Base-by-base conservation (phyloP, 2,329 filamentous ascomycete species). In the Colletotrichum lupini region DNA sequence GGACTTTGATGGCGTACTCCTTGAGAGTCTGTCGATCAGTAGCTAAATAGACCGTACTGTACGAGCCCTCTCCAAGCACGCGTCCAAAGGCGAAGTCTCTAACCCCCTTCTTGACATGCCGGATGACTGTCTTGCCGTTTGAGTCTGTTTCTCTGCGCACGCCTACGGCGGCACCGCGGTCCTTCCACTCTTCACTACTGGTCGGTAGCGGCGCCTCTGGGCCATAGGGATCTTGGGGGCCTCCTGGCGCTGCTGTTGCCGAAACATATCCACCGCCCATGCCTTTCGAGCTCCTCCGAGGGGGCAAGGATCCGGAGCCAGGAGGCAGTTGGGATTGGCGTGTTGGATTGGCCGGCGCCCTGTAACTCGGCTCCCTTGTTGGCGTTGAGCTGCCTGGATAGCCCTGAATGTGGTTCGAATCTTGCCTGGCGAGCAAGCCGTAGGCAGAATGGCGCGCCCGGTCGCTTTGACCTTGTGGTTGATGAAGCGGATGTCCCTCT, bases 1-100 rank as follows among this genome's bases (percentile, higher is more conserved):
- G 90, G 19, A 99, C 96, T 82, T 99, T 99, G 84, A 99, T 95
- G 30, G 97, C 97, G 80, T 98, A 98, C 82, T 99, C 96, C 79
- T 97, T 97, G 71, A 97, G 86, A 1, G 95, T 98, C 82, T 98
- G 95, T 74, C 96, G 92, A 82, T 99, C 97, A 4, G 95, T 98
- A 49, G 95, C 97, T 65, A 97, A 91, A 76, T 97, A 91, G 49
- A 99, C 97, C 9, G 95, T 98, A 80, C 96, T 98, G 88, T 99
- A 99, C 6, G 97, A 99, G 30, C 97, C 97, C 83, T 99, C 97
- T 71, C 97, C 97, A 2, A 99, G 87, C 2, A 96, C 92, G 67
- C 94, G 90, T 28, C 95, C 95, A 83, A 99, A 99, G 49, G 92
- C 93, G 83, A 99, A 99, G 84, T 99, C 97, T 76, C 97, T 94